These are phyloP conservation scores for Macrocybe gigantea DNA, from an alignment of 768 basidiomycete genomes.

Conservation along the genomic window DNA sequence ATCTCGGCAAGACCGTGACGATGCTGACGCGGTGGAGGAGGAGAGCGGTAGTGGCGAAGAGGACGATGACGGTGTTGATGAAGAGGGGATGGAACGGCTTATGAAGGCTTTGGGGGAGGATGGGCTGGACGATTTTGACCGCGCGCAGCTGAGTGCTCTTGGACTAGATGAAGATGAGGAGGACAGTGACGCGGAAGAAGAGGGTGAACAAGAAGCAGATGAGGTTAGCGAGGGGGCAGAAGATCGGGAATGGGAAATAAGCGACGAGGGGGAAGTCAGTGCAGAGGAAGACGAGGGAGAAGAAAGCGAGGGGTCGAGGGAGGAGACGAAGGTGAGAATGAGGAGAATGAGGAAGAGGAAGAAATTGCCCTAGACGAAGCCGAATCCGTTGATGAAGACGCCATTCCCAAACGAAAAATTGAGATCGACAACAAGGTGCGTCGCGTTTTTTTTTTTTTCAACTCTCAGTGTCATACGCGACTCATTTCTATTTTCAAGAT, in stretches of 20 bases:
- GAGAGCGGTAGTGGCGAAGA: constrained; percentile 3
- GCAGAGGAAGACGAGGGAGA: constrained; percentile 51
- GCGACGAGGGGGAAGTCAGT: constrained; percentile 31
- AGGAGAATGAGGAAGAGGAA: constrained; percentile 34
- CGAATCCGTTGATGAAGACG: constrained; percentile 74
- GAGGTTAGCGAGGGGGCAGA: constrained; percentile 13
- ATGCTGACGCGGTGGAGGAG: constrained; percentile 10
- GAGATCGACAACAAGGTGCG: constrained; percentile 77
- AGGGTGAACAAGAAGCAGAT: constrained; percentile 13
- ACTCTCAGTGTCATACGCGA: neutral
- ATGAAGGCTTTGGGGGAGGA: constrained; percentile 59
- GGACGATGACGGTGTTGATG: constrained; percentile 45
- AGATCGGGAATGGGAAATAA: constrained; percentile 26
- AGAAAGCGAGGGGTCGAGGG: constrained; percentile 50
- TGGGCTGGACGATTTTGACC: constrained; percentile 59
- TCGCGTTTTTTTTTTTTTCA: constrained; percentile 5
- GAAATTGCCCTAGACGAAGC: constrained; percentile 64
- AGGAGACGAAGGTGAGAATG: constrained; percentile 24
- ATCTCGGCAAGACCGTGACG: neutral
- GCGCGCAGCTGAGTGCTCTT: constrained; percentile 43
- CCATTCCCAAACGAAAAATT: constrained; percentile 75
- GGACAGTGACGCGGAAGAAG: constrained; percentile 25
- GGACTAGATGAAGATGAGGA: constrained; percentile 21
- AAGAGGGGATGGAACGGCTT: constrained; percentile 51
- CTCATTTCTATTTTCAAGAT: constrained; percentile 33